Evolutionary conservation across 1,139 yeast genomes (phyloP), one percentile per base, ranked within the genome.

Genomic region (Taphrina flavorubra): DNA sequence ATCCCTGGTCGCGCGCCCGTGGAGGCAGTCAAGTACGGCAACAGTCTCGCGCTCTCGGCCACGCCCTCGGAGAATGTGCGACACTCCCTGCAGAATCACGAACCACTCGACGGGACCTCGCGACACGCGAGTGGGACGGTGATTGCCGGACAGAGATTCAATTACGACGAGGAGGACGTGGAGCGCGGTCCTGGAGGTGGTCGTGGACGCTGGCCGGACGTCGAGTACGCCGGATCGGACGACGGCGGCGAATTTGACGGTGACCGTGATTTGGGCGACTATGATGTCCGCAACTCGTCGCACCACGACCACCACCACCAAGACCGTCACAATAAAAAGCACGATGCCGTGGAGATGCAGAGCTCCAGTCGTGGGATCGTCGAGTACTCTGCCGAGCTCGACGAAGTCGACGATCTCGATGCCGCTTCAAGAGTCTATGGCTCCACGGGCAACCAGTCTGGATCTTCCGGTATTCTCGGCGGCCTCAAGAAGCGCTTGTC

Each of bases 81-180:
- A 10, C 71, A 71, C 46, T 62, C 71, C 6, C 31, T 71, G 34
- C 55, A 51, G 20, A 18, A 53, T 20, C 68, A 65, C 36, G 53
- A 44, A 7, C 73, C 73, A n/a, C 62, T 72, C 14, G 72, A 72
- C 36, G 70, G 70, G 51, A 68, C 70, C 14, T 72, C 72, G 16
- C 25, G 53, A 10, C 40, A 62, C n/a, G 66, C 70, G 13, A 68
- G 70, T 5, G 72, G 71, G 8, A 34, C 49, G 7, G 20, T 47
- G 16, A 71, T 63, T 8, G 61, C 31, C 6, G 68, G 68, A n/a
- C 46, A 57, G 51, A 42, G 56, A 34, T 49, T 47, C 51, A 55
- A 65, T 1, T 65, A 65, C 40, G 64, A 65, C 13, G 68, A 65
- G 7, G 68, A 65, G 25, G 53, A 65, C 57, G 51, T 65, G 37